Evolutionary conservation across 805 yeast genomes (phyloP).

Genomic region (Kockiozyma suomiensis): DNA sequence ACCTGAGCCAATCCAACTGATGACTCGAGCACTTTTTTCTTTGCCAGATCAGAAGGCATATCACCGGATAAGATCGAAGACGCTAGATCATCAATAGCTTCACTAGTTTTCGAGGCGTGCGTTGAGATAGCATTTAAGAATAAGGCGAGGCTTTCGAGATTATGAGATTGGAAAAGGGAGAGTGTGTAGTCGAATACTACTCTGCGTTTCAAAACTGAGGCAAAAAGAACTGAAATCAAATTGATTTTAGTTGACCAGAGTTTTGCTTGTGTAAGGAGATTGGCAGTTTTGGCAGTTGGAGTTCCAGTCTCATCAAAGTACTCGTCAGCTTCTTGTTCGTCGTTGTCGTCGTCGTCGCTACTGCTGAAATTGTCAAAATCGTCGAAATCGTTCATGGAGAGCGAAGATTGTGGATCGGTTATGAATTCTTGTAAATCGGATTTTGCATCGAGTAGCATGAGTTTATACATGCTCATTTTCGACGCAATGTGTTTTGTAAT

Average conservation of each 20-base stretch:
- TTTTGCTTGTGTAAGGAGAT: conserved; percentile 10
- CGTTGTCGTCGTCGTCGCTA: conserved; percentile 2
- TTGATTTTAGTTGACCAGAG: conserved; percentile 12
- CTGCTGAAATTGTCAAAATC: conserved; percentile 6
- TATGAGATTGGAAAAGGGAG: neutral
- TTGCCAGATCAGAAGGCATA: too few relatives aligned
- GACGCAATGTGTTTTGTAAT: neutral
- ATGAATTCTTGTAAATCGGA: conserved; percentile 21
- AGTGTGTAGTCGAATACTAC: neutral
- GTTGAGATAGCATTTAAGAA: conserved; percentile 5
- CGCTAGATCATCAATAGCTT: neutral
- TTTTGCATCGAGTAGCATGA: conserved; percentile 8
- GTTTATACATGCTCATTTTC: neutral
- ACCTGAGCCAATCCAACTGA: neutral
- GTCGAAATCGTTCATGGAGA: neutral
- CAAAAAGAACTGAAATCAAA: conserved; percentile 10
- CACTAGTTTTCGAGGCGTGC: neutral
- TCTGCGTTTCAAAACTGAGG: conserved; percentile 27
- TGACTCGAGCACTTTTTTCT: neutral
- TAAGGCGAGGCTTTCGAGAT: neutral
- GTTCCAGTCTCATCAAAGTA: neutral
- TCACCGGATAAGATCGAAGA: neutral
- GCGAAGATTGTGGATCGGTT: conserved; percentile 14
- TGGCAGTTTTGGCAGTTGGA: neutral
- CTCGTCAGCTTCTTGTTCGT: conserved; percentile 9